These are phyloP conservation scores for Cordyceps cateniannulata DNA, from an alignment of 2,329 filamentous ascomycete genomes.

Conservation along the genomic window DNA sequence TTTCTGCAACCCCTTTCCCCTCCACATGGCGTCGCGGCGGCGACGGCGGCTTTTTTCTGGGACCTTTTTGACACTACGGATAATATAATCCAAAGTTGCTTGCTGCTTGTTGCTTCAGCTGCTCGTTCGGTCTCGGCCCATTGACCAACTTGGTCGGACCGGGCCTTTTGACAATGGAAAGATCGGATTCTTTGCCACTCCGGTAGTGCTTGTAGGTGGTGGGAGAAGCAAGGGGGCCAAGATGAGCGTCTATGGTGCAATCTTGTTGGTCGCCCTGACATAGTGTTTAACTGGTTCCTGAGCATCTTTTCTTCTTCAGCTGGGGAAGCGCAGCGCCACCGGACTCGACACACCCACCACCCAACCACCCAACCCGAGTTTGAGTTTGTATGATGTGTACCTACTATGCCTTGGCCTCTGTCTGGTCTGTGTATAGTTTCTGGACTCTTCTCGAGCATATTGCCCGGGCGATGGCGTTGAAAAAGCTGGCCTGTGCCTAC, in stretches of 20 bases:
- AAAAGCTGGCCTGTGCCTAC: too few species aligned
- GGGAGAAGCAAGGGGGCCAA: not conserved
- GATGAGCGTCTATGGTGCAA: conserved; percentile 4
- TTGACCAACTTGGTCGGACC: not conserved
- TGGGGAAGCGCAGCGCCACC: conserved; percentile 4
- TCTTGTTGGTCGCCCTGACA: conserved; percentile 3
- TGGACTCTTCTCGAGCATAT: too few species aligned
- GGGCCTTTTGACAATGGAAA: not conserved
- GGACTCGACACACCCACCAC: not conserved
- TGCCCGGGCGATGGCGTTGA: too few species aligned
- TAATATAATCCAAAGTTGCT: not conserved
- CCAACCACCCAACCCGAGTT: not conserved
- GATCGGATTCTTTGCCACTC: not conserved
- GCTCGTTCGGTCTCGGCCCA: not conserved
- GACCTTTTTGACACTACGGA: not conserved
- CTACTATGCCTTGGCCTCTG: too few species aligned
- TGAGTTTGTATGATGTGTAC: too few species aligned
- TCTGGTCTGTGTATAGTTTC: too few species aligned
- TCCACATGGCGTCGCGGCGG: conserved; percentile 7
- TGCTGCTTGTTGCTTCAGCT: not conserved
- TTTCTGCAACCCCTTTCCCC: not conserved
- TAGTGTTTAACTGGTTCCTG: not conserved
- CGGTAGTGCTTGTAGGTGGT: not conserved
- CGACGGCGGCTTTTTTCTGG: conserved; percentile 1
- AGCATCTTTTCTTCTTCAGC: not conserved